A percentile compares a stretch with the other conserved stretches of the same genome.
Conservation (phyloP, 2,329 filamentous ascomycete genomes). For the Ophiosphaerella korrae region DNA sequence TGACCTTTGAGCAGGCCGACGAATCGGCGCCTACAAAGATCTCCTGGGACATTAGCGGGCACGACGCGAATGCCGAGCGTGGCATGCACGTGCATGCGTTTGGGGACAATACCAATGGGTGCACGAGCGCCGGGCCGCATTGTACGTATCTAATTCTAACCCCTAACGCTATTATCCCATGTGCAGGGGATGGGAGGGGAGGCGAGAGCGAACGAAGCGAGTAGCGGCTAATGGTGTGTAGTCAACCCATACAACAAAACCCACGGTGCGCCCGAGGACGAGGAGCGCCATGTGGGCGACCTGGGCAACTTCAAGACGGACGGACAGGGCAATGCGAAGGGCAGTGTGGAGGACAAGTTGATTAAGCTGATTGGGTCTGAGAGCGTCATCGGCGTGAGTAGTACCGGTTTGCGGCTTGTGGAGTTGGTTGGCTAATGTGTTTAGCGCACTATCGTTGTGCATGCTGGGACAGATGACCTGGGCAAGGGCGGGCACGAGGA, state of each 20-base stretch:
- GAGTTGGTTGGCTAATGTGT: background rate
- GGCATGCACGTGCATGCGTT: constrained; percentile 99
- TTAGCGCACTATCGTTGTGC: constrained; percentile 91
- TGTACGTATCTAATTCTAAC: constrained; percentile 63
- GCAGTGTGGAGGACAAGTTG: constrained; percentile 76
- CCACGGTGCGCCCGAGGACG: constrained; percentile 85
- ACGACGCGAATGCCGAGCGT: constrained; percentile 94
- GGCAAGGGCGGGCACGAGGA: constrained; percentile 91
- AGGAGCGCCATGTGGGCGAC: constrained; percentile 92
- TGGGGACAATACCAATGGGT: constrained; percentile 99
- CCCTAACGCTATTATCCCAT: no score
- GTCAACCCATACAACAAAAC: constrained; percentile 95
- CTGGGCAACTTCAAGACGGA: constrained; percentile 97
- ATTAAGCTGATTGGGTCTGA: constrained; percentile 96
- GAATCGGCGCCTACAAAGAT: constrained; percentile 84
- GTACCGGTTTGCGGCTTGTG: no score
- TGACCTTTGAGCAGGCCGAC: constrained; percentile 90
- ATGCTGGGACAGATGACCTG: constrained; percentile 95
- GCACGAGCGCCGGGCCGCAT: constrained; percentile 96
- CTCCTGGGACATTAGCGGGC: constrained; percentile 88
- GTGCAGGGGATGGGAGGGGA: no score
- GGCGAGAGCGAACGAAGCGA: no score
- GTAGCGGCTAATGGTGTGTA: constrained; percentile 49
- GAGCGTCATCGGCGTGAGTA: constrained; percentile 84
- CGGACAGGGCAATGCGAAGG: constrained; percentile 86